These are phyloP conservation scores for Leccinum uliginosum DNA, from an alignment of 768 basidiomycete genomes.

Conservation along the genomic window DNA sequence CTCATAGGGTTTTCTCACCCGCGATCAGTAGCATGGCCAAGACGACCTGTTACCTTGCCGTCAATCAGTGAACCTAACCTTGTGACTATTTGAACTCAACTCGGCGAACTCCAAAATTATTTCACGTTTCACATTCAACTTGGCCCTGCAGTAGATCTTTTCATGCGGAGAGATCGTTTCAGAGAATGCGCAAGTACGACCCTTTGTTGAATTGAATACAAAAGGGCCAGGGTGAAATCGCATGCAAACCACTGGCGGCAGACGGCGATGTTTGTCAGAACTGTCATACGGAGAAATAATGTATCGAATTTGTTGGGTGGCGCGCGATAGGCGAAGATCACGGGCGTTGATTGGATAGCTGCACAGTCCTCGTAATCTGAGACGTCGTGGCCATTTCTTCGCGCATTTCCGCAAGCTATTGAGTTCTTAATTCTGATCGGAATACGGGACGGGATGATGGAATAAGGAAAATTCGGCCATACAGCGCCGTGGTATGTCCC, in stretches of 20 bases:
- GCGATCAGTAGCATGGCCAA: background rate
- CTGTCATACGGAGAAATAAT: background rate
- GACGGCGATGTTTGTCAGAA: background rate
- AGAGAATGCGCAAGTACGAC: background rate
- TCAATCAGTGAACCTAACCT: conserved; percentile 18
- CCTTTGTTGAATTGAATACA: background rate
- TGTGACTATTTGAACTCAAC: background rate
- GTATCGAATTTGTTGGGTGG: conserved; percentile 5
- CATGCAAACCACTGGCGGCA: background rate
- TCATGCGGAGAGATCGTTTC: background rate
- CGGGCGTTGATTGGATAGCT: conserved; percentile 11
- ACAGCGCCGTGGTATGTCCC: background rate
- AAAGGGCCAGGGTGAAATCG: background rate
- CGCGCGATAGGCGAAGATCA: conserved; percentile 23
- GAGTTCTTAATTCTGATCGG: background rate
- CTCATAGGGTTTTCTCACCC: conserved; percentile 6
- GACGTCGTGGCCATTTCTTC: background rate
- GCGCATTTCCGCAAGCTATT: background rate
- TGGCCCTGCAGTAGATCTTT: background rate
- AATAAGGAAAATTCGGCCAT: background rate
- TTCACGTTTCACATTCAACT: background rate
- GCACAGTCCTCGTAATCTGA: background rate
- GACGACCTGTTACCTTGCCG: conserved; percentile 6
- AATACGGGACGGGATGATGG: background rate
- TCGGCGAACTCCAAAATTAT: background rate